Percentiles rank a stretch among this genome's conserved stretches.
Conservation (phyloP, 352 stramenopile species). For the Aphanomyces astaci region DNA sequence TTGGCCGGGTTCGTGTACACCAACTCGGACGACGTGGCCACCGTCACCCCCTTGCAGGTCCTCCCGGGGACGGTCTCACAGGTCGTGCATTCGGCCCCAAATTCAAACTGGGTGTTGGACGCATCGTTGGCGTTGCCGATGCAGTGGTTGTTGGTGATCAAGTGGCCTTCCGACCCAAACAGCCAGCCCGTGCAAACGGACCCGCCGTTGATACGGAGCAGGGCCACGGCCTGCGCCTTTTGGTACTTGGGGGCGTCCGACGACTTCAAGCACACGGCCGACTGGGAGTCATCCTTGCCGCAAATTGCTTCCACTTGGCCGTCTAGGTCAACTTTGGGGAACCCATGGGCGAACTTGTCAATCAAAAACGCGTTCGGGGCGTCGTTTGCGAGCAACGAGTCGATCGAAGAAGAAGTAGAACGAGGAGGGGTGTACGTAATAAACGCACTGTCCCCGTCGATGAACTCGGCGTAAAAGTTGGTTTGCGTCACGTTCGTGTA, state of each 20-base stretch:
- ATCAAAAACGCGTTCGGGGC: too few species aligned
- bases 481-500: neutral
- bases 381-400: neutral
- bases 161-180: too few species aligned
- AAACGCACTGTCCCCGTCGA: neutral
- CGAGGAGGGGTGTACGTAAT: neutral
- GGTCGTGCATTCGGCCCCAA: slow-evolving; percentile 2
- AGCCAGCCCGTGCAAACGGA: too few species aligned
- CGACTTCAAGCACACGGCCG: neutral
- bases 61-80: slow-evolving; percentile 1
- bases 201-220: slow-evolving; percentile 57
- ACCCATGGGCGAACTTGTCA: neutral
- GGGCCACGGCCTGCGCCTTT: slow-evolving; percentile 38
- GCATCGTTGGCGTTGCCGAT: too few species aligned
- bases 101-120: too few species aligned
- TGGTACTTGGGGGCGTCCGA: slow-evolving; percentile 13
- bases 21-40: slow-evolving; percentile 36
- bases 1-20: slow-evolving; percentile 43
- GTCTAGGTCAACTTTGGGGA: neutral
- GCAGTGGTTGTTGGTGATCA: too few species aligned
- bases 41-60: slow-evolving; percentile 27
- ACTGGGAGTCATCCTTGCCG: neutral
- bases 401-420: neutral
- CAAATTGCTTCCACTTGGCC: slow-evolving; percentile 4
- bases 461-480: slow-evolving; percentile 2